A percentile compares a stretch with the other conserved stretches of the same genome.
Evolutionary conservation across 108 stramenopile species (phyloP).

Genomic region (Cyclotella distinguenda): DNA sequence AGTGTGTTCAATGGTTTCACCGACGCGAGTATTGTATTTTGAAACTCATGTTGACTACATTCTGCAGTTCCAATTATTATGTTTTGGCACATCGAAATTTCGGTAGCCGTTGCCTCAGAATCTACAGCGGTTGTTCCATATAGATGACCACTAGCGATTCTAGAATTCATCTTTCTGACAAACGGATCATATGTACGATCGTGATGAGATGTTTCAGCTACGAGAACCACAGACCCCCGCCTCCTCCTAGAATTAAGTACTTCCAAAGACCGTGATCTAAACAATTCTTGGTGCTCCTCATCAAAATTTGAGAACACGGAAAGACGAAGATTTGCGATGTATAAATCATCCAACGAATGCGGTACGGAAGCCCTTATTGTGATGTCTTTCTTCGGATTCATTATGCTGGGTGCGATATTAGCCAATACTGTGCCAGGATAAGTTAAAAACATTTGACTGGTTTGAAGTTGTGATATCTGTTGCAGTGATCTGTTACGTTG

Average conservation of each 20-base stretch:
- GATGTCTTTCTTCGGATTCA: not conserved
- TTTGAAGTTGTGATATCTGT: slow-evolving; percentile 22
- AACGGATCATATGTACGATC: not conserved
- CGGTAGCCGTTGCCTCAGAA: not conserved
- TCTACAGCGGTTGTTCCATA: slow-evolving; percentile 5
- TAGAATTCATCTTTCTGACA: slow-evolving; percentile 20
- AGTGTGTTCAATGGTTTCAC: slow-evolving; percentile 54
- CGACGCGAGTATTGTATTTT: slow-evolving; percentile 61
- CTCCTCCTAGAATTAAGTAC: slow-evolving; percentile 59
- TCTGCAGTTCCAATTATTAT: slow-evolving; percentile 76
- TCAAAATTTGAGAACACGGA: slow-evolving; percentile 77
- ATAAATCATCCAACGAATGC: slow-evolving; percentile 58
- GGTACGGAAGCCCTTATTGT: slow-evolving; percentile 39
- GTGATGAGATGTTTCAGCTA: slow-evolving; percentile 48
- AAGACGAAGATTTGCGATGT: slow-evolving; percentile 79
- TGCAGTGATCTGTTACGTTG: not conserved
- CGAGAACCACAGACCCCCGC: slow-evolving; percentile 69
- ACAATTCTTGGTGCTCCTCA: slow-evolving; percentile 52
- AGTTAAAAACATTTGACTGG: slow-evolving; percentile 13
- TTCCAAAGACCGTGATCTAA: slow-evolving; percentile 62
- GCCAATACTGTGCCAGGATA: slow-evolving; percentile 25
- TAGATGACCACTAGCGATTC: slow-evolving; percentile 26
- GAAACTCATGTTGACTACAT: slow-evolving; percentile 82
- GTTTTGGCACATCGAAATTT: not conserved
- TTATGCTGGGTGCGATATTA: not conserved